A percentile compares a stretch with the other conserved stretches of the same genome.
These are phyloP conservation scores for Sextonia rubra DNA, from an alignment of 164 flowering plant species.

Conservation along the genomic window DNA sequence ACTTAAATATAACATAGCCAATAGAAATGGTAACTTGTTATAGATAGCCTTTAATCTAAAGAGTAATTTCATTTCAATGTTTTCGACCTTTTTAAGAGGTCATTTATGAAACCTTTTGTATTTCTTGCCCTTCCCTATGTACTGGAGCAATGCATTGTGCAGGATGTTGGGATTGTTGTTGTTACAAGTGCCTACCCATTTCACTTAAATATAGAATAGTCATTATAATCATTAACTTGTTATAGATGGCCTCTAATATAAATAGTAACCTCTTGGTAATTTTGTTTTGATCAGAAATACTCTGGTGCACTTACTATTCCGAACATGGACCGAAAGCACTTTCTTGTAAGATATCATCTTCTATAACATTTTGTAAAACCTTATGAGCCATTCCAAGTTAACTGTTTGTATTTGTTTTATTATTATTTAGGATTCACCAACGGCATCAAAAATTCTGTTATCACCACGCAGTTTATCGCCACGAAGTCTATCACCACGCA, in stretches of 20 bases:
- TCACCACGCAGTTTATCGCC: conserved; percentile 14
- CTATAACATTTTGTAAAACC: not conserved
- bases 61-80: not conserved
- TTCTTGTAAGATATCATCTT: conserved; percentile 55
- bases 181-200: not conserved
- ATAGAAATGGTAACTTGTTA: not conserved
- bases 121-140: not conserved
- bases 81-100: not conserved
- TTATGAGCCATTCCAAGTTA: not conserved
- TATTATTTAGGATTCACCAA: conserved; percentile 75
- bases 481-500: conserved; percentile 26
- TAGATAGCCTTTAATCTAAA: not conserved
- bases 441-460: conserved; percentile 61
- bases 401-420: conserved; percentile 1
- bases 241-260: too few species aligned
- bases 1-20: not conserved
- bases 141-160: not conserved
- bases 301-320: conserved; percentile 42
- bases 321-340: conserved; percentile 39
- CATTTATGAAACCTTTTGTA: not conserved
- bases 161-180: not conserved
- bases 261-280: too few species aligned
- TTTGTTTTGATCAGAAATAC: conserved; percentile 41
- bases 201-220: not conserved
- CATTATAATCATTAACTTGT: too few species aligned